These are phyloP conservation scores for Zygoascus hellenicus DNA, from an alignment of 1,139 yeast genomes.

Conservation along the genomic window DNA sequence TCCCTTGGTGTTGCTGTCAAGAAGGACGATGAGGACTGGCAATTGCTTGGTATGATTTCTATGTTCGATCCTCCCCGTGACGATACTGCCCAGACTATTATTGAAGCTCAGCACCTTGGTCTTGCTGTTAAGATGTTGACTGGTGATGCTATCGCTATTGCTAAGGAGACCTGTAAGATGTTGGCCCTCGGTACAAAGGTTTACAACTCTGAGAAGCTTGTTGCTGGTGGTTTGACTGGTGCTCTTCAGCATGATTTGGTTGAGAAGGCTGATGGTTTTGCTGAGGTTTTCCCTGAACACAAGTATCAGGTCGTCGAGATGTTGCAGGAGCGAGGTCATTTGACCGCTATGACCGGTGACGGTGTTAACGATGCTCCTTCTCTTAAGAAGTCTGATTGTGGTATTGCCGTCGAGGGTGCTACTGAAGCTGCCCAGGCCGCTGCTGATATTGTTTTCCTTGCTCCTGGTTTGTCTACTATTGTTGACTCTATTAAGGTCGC, in stretches of 20 bases:
- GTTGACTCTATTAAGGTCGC: constrained; percentile 90
- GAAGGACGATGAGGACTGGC: constrained; percentile 99
- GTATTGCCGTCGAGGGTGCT: constrained; percentile 97
- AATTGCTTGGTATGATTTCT: constrained; percentile 95
- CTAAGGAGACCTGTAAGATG: constrained; percentile 98
- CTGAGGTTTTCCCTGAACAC: constrained; percentile 97
- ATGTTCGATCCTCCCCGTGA: constrained; percentile 99
- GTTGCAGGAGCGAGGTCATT: constrained; percentile 85
- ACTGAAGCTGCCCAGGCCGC: constrained; percentile 96
- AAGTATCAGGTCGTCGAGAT: constrained; percentile 89
- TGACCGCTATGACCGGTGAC: constrained; percentile 98
- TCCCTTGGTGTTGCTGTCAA: constrained; percentile 98
- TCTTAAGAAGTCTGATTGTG: constrained; percentile 92
- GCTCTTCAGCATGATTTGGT: constrained; percentile 93
- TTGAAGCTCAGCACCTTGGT: constrained; percentile 91
- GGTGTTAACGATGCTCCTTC: constrained; percentile 98
- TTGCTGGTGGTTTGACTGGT: constrained; percentile 94
- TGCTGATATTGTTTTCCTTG: constrained; percentile 93
- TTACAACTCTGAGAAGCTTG: constrained; percentile 94
- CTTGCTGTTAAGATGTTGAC: constrained; percentile 95
- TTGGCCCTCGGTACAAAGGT: constrained; percentile 95
- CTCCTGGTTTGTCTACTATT: constrained; percentile 88
- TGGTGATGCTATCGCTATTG: constrained; percentile 99
- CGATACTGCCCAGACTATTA: constrained; percentile 93
- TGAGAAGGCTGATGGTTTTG: constrained; percentile 95